Conservation (phyloP, 2,329 filamentous ascomycete species). For the Alternaria atra region DNA sequence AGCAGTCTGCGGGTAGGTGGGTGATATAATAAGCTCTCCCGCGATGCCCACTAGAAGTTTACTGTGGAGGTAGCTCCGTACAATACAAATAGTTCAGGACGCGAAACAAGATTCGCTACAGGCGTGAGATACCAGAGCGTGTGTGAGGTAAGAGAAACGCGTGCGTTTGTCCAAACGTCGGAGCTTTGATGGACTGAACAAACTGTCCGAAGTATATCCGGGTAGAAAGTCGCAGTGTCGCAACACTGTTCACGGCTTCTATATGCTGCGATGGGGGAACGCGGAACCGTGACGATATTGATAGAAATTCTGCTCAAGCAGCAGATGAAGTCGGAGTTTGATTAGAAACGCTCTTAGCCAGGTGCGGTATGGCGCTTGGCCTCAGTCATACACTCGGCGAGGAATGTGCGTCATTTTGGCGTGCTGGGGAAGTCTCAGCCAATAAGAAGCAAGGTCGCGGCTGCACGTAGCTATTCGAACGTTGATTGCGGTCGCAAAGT, state of each 20-base stretch:
- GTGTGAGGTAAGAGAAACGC: not conserved
- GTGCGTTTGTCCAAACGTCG: not conserved
- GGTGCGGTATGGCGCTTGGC: constrained; percentile 10
- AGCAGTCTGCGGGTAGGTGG: not conserved
- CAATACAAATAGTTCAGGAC: not conserved
- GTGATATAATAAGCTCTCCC: not conserved
- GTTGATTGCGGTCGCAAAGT: not conserved
- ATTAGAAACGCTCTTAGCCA: constrained; percentile 3
- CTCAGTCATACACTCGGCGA: constrained; percentile 10
- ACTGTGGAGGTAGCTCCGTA: constrained; percentile 6
- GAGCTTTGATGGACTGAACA: not conserved
- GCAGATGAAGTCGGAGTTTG: constrained; percentile 8
- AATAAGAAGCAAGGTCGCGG: not conserved
- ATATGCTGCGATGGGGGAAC: not conserved
- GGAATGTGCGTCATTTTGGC: constrained; percentile 8
- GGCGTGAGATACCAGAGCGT: not conserved
- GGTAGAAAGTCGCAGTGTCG: constrained; percentile 1
- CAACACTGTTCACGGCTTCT: not conserved
- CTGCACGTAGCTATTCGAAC: not conserved
- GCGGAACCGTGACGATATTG: constrained; percentile 2
- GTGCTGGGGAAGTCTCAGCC: not conserved
- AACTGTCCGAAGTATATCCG: not conserved
- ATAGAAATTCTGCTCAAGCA: constrained; percentile 22
- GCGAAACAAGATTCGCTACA: not conserved
- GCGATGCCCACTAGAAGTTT: not conserved